Conservation (phyloP, 495 filamentous ascomycete species). For the Coniosporium apollinis region DNA sequence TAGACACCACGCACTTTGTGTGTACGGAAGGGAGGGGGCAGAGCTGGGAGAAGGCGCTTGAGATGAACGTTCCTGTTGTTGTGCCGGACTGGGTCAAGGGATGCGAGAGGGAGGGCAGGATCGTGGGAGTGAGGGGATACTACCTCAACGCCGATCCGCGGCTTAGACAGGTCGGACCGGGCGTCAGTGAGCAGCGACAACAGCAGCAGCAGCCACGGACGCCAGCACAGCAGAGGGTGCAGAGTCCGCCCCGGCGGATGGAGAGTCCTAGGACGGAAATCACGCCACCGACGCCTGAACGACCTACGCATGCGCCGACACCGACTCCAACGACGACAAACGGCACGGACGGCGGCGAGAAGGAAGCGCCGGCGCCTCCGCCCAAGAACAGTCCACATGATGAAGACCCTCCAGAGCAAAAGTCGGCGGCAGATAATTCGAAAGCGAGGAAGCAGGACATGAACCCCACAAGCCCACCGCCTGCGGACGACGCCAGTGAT, state of each 20-base stretch:
- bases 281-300: constrained; percentile 28
- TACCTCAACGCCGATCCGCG: constrained; percentile 81
- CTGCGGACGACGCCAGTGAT: too few species aligned
- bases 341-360: too few species aligned
- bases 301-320: constrained; percentile 1
- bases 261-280: constrained; percentile 25
- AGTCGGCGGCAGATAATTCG: too few species aligned
- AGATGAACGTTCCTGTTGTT: constrained; percentile 98
- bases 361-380: too few species aligned
- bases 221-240: constrained; percentile 6
- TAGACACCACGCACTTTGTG: constrained; percentile 97
- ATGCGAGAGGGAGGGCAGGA: constrained; percentile 82
- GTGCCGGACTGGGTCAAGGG: constrained; percentile 92
- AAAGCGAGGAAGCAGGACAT: too few species aligned
- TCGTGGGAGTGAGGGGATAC: constrained; percentile 86
- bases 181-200: constrained; percentile 15
- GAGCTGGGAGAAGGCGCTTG: constrained; percentile 85
- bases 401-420: too few species aligned
- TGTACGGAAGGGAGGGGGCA: constrained; percentile 87
- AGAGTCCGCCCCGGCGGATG: constrained; percentile 5
- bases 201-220: constrained; percentile 5
- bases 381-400: too few species aligned
- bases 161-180: constrained; percentile 37
- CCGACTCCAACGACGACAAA: too few species aligned
- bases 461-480: too few species aligned